Base-by-base conservation (phyloP, 768 basidiomycete genomes). In the Mycena leptocephala region DNA sequence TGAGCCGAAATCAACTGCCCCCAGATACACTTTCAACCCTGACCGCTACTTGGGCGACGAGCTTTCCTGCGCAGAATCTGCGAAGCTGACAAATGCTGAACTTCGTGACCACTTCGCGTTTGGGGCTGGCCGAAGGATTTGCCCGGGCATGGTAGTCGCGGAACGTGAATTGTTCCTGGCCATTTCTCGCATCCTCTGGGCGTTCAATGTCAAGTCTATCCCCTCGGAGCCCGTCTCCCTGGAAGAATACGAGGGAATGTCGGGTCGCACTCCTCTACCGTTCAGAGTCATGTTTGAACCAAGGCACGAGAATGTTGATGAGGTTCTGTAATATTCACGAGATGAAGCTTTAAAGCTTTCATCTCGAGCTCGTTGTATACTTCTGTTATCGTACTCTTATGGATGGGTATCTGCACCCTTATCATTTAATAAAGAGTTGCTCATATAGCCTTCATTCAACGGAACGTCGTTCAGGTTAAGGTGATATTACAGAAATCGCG, bases 131-230 rank as follows among this genome's bases (percentile, higher is more conserved):
- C 81, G 84, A 3, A 78, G 84, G 3, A 82, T 85, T 68, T 86
- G 86, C 61, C 84, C 84, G 1, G 86, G 84, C 2, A 79, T 85
- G n/a, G 69, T 76, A n/a, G 80, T 85, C 35, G 86, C 86, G 9
- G 86, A 87, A 59, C 78, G 81, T 5, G 83, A 85, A 76, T 71
- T 87, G 18, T 86, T 80, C 78, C 81, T 87, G 16, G 83, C 84
- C 3, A 81, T 86, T 58, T 83, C 86, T 16, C 82, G 83, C 4
- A 78, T 86, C 37, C 77, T 86, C 24, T 87, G 85, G 86, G 74
- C 84, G 2, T 87, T 84, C 79, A 79, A 74, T 16, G 75, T 85
- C 32, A 56, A 78, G 39, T 72, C 76, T 3, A 56, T 84, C 16
- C 82, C 85, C 5, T 81, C 75, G n/a, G 81, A 85, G 68, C 84